A percentile compares a stretch with the other conserved stretches of the same genome.
Evolutionary conservation across 163 green algal species (phyloP).

Genomic region (Trebouxiophyceae sp.): DNA sequence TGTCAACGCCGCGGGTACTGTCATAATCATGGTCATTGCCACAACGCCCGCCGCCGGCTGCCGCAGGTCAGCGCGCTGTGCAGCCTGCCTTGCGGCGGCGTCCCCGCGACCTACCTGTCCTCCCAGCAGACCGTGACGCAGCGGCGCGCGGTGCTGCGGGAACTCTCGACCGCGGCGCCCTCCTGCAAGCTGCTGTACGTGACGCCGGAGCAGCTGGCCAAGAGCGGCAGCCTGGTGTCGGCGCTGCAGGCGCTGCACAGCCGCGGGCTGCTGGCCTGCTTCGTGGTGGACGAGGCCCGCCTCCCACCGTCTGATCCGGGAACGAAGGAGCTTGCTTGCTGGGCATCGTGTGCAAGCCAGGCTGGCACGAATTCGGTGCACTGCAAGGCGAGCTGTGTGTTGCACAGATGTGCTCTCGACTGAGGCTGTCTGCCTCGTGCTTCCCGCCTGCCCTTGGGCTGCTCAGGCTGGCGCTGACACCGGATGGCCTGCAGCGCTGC

Average conservation of each 20-base stretch:
- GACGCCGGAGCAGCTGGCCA: conserved; percentile 77
- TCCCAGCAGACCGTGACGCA: conserved; percentile 52
- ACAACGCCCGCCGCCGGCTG: neutral
- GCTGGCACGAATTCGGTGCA: no score
- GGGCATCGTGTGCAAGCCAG: no score
- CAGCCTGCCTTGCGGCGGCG: conserved; percentile 33
- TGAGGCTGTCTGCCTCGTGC: no score
- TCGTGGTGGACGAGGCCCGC: conserved; percentile 64
- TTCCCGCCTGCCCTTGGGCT: no score
- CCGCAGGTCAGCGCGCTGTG: conserved; percentile 52
- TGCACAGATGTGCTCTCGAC: no score
- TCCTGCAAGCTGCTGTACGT: conserved; percentile 62
- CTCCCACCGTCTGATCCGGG: neutral
- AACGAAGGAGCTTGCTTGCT: no score
- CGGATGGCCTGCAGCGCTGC: no score
- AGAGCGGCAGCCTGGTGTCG: conserved; percentile 38
- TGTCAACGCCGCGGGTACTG: no score
- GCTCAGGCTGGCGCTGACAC: no score
- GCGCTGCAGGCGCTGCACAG: conserved; percentile 30
- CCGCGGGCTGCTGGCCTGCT: conserved; percentile 30
- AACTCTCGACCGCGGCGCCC: conserved; percentile 58
- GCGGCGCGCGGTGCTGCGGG: conserved; percentile 41
- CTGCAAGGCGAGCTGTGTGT: no score
- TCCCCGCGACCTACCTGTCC: conserved; percentile 65
- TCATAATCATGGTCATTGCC: no score